These are phyloP conservation scores for Cutaneotrichosporon cavernicola DNA, from an alignment of 1,284 basidiomycete species.

Conservation along the genomic window DNA sequence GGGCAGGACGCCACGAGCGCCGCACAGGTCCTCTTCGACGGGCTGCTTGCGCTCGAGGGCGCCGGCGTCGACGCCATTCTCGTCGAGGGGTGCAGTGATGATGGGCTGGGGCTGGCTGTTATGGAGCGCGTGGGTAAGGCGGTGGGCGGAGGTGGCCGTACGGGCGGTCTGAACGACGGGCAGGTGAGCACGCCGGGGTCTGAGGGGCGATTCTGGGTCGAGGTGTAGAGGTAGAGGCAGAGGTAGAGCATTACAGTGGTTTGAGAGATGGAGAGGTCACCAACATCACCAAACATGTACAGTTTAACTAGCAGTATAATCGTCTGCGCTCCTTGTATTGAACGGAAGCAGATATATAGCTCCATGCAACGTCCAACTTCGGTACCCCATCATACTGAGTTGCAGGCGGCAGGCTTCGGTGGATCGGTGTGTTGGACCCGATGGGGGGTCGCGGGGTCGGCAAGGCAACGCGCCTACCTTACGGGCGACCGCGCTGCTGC, in stretches of 20 bases:
- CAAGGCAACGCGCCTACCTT: too few relatives aligned
- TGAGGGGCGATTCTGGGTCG: slow-evolving; percentile 27
- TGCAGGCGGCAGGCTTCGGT: too few relatives aligned
- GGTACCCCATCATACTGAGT: too few relatives aligned
- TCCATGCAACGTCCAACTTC: too few relatives aligned
- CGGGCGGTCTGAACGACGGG: slow-evolving; percentile 35
- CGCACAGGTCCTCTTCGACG: slow-evolving; percentile 83
- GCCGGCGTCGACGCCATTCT: slow-evolving; percentile 72
- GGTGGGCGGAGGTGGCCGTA: slow-evolving; percentile 60
- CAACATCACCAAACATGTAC: too few relatives aligned
- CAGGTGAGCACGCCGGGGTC: slow-evolving; percentile 20
- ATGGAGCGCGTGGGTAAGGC: slow-evolving; percentile 99
- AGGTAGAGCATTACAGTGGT: neutral
- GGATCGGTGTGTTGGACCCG: too few relatives aligned
- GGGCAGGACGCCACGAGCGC: slow-evolving; percentile 70
- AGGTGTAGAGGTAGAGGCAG: slow-evolving; percentile 18
- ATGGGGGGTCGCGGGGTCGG: too few relatives aligned
- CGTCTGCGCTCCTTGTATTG: too few relatives aligned
- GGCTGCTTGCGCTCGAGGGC: slow-evolving; percentile 74
- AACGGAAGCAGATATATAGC: too few relatives aligned
- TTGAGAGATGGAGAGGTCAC: neutral
- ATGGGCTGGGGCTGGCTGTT: slow-evolving; percentile 83
- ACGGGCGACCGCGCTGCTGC: too few relatives aligned
- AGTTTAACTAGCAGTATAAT: too few relatives aligned
- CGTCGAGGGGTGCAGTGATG: slow-evolving; percentile 80